A percentile compares a stretch with the other conserved stretches of the same genome.
Evolutionary conservation across 495 filamentous ascomycete species (phyloP).

Genomic region (Bryoglossum gracile): DNA sequence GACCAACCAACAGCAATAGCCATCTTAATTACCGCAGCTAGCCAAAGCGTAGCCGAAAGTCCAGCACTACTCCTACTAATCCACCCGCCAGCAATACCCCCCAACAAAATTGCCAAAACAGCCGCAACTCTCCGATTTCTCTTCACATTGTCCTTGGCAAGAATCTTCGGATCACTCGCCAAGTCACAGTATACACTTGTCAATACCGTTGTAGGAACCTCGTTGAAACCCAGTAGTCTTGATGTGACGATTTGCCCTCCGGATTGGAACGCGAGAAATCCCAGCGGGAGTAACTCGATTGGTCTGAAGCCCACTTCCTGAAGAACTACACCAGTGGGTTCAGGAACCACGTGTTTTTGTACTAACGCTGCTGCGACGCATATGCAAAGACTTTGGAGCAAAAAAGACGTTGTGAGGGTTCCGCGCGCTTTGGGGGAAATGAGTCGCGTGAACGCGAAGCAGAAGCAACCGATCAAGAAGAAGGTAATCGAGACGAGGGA

Average conservation of each 20-base stretch:
- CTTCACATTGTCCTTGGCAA: conserved; percentile 48
- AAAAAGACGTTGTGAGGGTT: conserved; percentile 49
- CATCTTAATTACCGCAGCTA: conserved; percentile 50
- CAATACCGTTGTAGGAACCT: conserved; percentile 67
- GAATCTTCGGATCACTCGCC: conserved; percentile 49
- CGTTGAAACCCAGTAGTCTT: conserved; percentile 54
- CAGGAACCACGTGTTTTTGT: conserved; percentile 40
- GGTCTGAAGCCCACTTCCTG: conserved; percentile 26
- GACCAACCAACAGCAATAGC: conserved; percentile 24
- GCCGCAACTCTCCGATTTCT: conserved; percentile 54
- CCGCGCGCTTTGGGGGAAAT: conserved; percentile 35
- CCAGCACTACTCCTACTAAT: conserved; percentile 49
- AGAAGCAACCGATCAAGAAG: conserved; percentile 50
- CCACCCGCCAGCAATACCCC: conserved; percentile 58
- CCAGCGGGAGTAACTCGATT: conserved; percentile 46
- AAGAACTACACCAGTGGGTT: conserved; percentile 25
- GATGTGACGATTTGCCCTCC: conserved; percentile 62
- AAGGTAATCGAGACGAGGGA: conserved; percentile 49
- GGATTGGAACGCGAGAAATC: conserved; percentile 62
- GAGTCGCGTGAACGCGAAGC: conserved; percentile 26
- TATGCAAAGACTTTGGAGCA: conserved; percentile 48
- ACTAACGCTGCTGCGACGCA: conserved; percentile 52
- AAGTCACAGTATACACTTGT: conserved; percentile 66
- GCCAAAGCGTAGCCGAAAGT: conserved; percentile 51
- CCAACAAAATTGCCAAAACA: conserved; percentile 49